Base-by-base conservation (phyloP, 441 rosid genomes). In the Adansonia gregorii region DNA sequence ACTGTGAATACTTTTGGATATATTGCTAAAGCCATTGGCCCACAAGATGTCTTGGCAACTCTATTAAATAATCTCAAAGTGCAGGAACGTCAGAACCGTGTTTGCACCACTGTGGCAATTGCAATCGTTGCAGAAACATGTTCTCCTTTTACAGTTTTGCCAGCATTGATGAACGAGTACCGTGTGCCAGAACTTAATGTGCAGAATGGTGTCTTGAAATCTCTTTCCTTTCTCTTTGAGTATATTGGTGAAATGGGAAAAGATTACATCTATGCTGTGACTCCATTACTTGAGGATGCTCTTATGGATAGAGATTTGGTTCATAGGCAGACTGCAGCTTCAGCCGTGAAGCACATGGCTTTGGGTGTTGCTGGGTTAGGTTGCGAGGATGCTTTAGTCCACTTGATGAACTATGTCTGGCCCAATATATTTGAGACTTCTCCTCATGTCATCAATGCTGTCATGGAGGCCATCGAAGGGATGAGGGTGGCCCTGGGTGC, bases 231-330 rank as follows among this genome's bases (percentile, higher is more conserved):
- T 82, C 89, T 95, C 73, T 95, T 95, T 3, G 98, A 95, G 83
- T 95, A 95, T 87, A 95, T 95, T 63, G 99, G 99, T 20, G 99
- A 95, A 76, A 95, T 94, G 98, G 99, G 99, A 2, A 95, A 94
- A 76, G 99, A 95, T 88, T 94, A 95, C 78, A 94, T 95, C 63
- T 95, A 95, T 69, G 99, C 99, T 11, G 99, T 95, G 76, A 95
- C 99, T 74, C 99, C 99, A 1, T 83, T 95, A 20, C 99, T 95
- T 0, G 98, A 95, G 83, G 99, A 95, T 73, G 99, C 98, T 6
- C 95, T 95, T 11, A 94, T 95, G 99, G 98, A 94, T 85, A 86
- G 99, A 80, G 99, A 95, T 79, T 78, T 95, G 80, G 99, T 95
- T 76, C 99, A 95, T 78, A 84, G 99, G 89, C 99, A 95, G 86